These are phyloP conservation scores for Auricularia sp. DNA, from an alignment of 768 basidiomycete species.

Conservation along the genomic window DNA sequence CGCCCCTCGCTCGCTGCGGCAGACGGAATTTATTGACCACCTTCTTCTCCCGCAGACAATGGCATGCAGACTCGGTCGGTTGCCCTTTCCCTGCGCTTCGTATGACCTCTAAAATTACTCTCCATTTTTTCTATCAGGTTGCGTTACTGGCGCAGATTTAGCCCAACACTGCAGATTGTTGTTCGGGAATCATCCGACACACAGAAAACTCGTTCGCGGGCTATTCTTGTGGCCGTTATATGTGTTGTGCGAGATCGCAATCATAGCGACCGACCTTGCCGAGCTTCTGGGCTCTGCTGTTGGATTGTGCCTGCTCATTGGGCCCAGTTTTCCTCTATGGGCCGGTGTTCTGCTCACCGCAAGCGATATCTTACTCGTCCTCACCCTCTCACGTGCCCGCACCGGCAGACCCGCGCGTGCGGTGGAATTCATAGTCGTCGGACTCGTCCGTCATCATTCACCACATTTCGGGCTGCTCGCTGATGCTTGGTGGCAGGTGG, in stretches of 20 bases:
- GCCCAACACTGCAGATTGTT: constrained; percentile 54
- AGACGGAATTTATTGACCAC: neutral
- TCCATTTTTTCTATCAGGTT: neutral
- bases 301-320: constrained; percentile 62
- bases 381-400: constrained; percentile 54
- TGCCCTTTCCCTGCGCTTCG: neutral
- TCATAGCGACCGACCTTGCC: constrained; percentile 70
- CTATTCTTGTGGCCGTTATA: constrained; percentile 57
- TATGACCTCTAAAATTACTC: neutral
- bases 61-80: constrained; percentile 58
- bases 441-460: constrained; percentile 34
- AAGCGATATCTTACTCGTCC: constrained; percentile 56
- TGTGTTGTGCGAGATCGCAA: constrained; percentile 44
- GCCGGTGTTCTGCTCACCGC: constrained; percentile 60
- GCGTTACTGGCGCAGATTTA: constrained; percentile 34
- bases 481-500: constrained; percentile 29
- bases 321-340: constrained; percentile 54
- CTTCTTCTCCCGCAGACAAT: constrained; percentile 39
- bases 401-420: constrained; percentile 52
- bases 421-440: constrained; percentile 58
- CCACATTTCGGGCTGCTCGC: neutral
- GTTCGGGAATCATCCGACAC: constrained; percentile 52
- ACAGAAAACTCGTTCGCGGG: constrained; percentile 48
- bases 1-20: neutral
- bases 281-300: constrained; percentile 78